phyloP scores from a whole-genome alignment of 2,329 filamentous ascomycete genomes.

The Claviceps citrina region DNA sequence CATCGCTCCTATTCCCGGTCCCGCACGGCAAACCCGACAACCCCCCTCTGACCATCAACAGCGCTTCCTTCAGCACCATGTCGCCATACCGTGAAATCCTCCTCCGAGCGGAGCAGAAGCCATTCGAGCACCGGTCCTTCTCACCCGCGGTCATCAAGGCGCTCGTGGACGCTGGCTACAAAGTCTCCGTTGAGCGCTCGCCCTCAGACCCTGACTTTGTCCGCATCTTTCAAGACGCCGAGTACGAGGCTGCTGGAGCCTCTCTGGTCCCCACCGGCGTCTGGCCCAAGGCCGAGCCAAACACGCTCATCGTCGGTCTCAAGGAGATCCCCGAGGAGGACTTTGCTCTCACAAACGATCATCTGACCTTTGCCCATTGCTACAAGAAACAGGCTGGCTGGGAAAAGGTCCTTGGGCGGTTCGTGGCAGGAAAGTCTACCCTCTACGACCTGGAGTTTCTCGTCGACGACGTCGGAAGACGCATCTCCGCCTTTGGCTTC shows the following conservation, averaged over 20 bases:
- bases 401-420: constrained; percentile 66
- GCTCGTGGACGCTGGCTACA: constrained; percentile 54
- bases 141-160: constrained; percentile 30
- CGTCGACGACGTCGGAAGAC: constrained; percentile 51
- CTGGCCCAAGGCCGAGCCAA: constrained; percentile 51
- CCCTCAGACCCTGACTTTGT: constrained; percentile 17
- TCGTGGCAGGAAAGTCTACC: constrained; percentile 42
- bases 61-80: constrained; percentile 9
- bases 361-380: constrained; percentile 29
- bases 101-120: constrained; percentile 37
- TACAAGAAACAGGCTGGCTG: constrained; percentile 68
- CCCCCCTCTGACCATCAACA: not conserved
- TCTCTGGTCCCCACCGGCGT: constrained; percentile 48
- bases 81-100: constrained; percentile 25
- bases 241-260: constrained; percentile 48
- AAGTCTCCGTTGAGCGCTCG: constrained; percentile 48
- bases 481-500: constrained; percentile 59
- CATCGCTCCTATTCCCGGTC: not conserved
- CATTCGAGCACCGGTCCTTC: constrained; percentile 23
- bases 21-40: not conserved
- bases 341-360: constrained; percentile 24
- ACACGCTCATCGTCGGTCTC: constrained; percentile 58
- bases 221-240: constrained; percentile 47
- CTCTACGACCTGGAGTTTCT: constrained; percentile 83
- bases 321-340: constrained; percentile 68